Conservation (phyloP, 495 filamentous ascomycete genomes). For the Aspergillus hancockii region DNA sequence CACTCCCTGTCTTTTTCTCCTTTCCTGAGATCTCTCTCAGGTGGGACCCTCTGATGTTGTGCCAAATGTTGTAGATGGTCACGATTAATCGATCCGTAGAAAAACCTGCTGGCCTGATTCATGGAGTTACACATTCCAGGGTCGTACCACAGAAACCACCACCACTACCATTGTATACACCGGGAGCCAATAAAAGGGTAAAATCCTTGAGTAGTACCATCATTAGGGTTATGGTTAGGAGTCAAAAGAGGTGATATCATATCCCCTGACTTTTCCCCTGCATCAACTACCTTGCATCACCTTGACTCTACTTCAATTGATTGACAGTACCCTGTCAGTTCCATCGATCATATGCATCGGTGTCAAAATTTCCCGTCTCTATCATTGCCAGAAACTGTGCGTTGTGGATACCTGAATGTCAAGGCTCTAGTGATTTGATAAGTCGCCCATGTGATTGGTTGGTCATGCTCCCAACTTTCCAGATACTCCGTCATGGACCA, state of each 20-base stretch:
- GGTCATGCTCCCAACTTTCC: neutral
- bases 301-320: constrained; percentile 14
- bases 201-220: neutral
- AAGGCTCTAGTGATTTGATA: constrained; percentile 21
- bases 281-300: constrained; percentile 16
- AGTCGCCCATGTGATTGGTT: constrained; percentile 19
- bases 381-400: neutral
- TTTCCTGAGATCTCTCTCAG: neutral
- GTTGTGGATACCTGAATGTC: neutral
- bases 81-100: neutral
- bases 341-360: neutral
- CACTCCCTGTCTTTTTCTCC: neutral
- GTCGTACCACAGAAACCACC: neutral
- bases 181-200: neutral
- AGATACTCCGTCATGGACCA: neutral
- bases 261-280: constrained; percentile 12
- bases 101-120: neutral
- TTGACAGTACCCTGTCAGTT: neutral
- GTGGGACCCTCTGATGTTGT: neutral
- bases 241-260: constrained; percentile 1
- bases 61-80: neutral
- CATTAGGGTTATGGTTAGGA: neutral
- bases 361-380: neutral
- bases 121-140: neutral
- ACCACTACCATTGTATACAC: neutral